A percentile compares a stretch with the other conserved stretches of the same genome.
Conservation (phyloP, 2,329 filamentous ascomycete species). For the Bipolaris cookei region DNA sequence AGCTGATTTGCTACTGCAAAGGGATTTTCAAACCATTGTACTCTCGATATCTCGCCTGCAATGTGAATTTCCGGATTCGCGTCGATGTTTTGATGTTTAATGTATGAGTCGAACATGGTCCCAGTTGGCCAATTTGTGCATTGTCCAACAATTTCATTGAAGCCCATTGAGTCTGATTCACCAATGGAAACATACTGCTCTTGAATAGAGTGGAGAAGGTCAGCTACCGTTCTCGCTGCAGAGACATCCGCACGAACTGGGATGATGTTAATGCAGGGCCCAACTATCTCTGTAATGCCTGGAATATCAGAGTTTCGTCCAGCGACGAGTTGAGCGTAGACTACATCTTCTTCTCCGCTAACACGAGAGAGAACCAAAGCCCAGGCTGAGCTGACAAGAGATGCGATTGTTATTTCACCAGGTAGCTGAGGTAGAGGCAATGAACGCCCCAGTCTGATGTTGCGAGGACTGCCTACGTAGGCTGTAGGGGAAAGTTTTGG, state of each 20-base stretch:
- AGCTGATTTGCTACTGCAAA: not conserved
- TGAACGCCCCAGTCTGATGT: not conserved
- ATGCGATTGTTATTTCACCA: slow-evolving; percentile 44
- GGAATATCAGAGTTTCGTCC: slow-evolving; percentile 37
- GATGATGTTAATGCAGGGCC: slow-evolving; percentile 75
- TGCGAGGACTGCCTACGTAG: not conserved
- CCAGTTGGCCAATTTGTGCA: not conserved
- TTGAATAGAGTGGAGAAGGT: slow-evolving; percentile 31
- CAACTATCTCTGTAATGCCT: slow-evolving; percentile 84
- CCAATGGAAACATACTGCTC: slow-evolving; percentile 42
- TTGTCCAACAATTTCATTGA: not conserved
- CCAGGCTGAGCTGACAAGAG: slow-evolving; percentile 50
- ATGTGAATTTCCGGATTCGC: not conserved
- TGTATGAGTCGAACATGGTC: not conserved
- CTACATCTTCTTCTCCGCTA: slow-evolving; percentile 39
- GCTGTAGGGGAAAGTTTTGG: not conserved
- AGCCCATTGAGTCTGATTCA: not conserved
- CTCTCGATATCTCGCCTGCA: not conserved
- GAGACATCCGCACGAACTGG: slow-evolving; percentile 59
- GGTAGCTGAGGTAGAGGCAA: not conserved
- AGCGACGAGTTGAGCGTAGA: slow-evolving; percentile 26
- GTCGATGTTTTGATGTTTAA: not conserved
- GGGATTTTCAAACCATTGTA: not conserved
- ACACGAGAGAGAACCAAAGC: slow-evolving; percentile 40
- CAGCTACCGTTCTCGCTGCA: not conserved